phyloP scores from a whole-genome alignment of 2,329 filamentous ascomycete species.

The Claviceps quebecensis region DNA sequence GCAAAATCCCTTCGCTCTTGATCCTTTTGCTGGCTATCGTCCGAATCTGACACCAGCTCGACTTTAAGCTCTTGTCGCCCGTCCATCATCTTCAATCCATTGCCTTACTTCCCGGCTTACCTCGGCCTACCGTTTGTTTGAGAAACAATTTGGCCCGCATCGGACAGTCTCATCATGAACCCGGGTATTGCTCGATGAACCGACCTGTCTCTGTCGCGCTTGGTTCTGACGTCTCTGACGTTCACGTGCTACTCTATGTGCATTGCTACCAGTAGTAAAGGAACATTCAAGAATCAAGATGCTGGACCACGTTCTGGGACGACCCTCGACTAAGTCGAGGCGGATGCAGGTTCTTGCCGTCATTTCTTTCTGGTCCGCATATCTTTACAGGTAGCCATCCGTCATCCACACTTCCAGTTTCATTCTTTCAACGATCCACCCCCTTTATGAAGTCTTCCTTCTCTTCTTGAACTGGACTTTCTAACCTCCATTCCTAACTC shows the following conservation, averaged over 20 bases:
- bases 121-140: not conserved
- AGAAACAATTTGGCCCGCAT: not conserved
- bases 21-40: too few relatives aligned
- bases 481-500: not conserved
- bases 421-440: too few relatives aligned
- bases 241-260: not conserved
- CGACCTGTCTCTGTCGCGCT: not conserved
- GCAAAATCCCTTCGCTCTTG: too few relatives aligned
- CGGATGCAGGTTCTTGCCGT: slow-evolving; percentile 88
- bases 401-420: not conserved
- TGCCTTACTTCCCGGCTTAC: not conserved
- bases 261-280: not conserved
- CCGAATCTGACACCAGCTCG: too few relatives aligned
- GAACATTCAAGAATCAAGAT: slow-evolving; percentile 20
- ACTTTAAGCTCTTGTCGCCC: too few relatives aligned
- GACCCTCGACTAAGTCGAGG: slow-evolving; percentile 80
- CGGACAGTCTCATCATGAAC: not conserved
- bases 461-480: not conserved
- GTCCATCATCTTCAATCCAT: too few relatives aligned
- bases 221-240: not conserved
- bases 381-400: slow-evolving; percentile 52
- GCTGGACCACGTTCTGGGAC: slow-evolving; percentile 82
- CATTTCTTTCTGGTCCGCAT: slow-evolving; percentile 79
- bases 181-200: not conserved
- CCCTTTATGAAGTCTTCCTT: not conserved